Base-by-base conservation (phyloP, 768 basidiomycete genomes). In the Termitomyces sp. region DNA sequence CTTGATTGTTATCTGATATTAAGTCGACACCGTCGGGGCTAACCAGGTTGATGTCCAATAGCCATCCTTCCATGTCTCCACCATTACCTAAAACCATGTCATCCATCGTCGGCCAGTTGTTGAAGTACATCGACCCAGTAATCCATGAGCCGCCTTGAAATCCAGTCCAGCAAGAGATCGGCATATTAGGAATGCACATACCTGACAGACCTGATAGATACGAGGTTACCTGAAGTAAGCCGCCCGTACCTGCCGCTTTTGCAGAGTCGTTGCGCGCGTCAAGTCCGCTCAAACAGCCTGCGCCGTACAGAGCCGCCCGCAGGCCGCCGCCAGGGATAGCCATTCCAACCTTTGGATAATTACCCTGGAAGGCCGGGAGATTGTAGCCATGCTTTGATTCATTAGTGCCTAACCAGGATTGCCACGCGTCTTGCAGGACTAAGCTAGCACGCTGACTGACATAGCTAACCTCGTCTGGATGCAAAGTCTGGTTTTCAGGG, bases 271-370 rank as follows among this genome's bases (percentile, higher is more conserved):
- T 89, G 43, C 87, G 76, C 31, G 81, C 81, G 73, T 92, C 88
- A 50, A 89, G 71, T 1, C 78, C 86, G 14, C 74, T 79, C 20
- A 88, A 66, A 56, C 83, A 80, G 9, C 79, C 87, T 0, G 86
- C 89, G 25, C 83, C 87, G 60, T 81, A 88, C 61, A 84, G 82
- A 0, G 88, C 87, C 0, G 89, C 83, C 43, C 91, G 78, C 45
- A 86, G 80, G 0, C 89, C 89, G 14, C 87, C 87, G 2, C 91
- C 91, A 29, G 86, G 86, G 10, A 90, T 73, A 1, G 89, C 89
- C 54, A 90, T 75, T 2, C 82, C 88, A 31, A 90, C 72, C 56
- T 76, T 80, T 9, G 86, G 83, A 59, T 82, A 78, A 31, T 72
- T 69, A 2, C 65, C 71, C 45, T 70, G 66, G 68, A 85, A 81